These are phyloP conservation scores for Pisolithus orientalis DNA, from an alignment of 768 basidiomycete genomes.

Conservation along the genomic window DNA sequence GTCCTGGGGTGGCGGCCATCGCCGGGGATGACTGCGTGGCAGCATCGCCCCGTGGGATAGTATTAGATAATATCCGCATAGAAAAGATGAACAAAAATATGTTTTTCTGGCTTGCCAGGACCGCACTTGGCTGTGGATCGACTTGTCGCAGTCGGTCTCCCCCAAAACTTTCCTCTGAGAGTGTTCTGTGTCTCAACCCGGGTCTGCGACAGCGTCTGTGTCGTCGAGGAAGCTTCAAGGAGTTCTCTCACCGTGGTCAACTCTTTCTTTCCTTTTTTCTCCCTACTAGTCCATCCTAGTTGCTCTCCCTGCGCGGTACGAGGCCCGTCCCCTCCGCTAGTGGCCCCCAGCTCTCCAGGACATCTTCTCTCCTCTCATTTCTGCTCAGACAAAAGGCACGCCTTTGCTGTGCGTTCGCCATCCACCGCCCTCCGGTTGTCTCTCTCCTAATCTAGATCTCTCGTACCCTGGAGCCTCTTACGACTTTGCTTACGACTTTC, in stretches of 20 bases:
- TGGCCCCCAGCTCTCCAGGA: slow-evolving; percentile 14
- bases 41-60: slow-evolving; percentile 16
- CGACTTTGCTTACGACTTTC: slow-evolving; percentile 67
- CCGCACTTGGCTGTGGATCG: slow-evolving; percentile 39
- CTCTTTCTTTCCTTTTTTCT: not conserved
- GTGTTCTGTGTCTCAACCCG: slow-evolving; percentile 20
- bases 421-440: slow-evolving; percentile 23
- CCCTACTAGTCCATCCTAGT: not conserved
- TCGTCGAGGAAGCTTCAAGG: slow-evolving; percentile 26
- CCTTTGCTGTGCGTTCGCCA: slow-evolving; percentile 92
- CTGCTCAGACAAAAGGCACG: slow-evolving; percentile 69
- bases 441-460: slow-evolving; percentile 26
- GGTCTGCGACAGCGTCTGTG: slow-evolving; percentile 38
- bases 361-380: slow-evolving; percentile 18
- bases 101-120: slow-evolving; percentile 11
- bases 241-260: slow-evolving; percentile 17
- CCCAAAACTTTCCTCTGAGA: slow-evolving; percentile 14
- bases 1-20: not conserved
- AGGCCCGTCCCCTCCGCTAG: slow-evolving; percentile 10
- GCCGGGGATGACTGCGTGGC: not conserved
- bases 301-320: slow-evolving; percentile 10
- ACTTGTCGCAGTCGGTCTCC: slow-evolving; percentile 38
- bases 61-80: slow-evolving; percentile 23
- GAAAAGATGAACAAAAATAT: slow-evolving; percentile 17
- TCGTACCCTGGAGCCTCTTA: slow-evolving; percentile 35